Base-by-base conservation (phyloP, 1,284 basidiomycete genomes). In the Taiwanofungus camphoratus region DNA sequence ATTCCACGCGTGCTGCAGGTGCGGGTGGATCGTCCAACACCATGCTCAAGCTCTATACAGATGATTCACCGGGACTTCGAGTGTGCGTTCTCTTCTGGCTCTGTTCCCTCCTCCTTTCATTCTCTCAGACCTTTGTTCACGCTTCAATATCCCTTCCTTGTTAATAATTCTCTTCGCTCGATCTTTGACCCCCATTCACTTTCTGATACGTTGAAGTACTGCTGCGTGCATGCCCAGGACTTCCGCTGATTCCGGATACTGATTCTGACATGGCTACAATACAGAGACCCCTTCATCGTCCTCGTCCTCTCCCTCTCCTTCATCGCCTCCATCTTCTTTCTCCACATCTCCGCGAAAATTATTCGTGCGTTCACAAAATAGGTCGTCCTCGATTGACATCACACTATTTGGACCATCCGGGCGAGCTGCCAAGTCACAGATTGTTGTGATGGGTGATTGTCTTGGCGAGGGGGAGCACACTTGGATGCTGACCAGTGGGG, bases 271-370 rank as follows among this genome's bases (percentile, higher is more conserved):
- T n/a, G n/a, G n/a, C n/a, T n/a, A n/a, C n/a, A n/a, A n/a, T 52
- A 27, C 60, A 97, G 93, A 53, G 95, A 99, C 69, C 95, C 95
- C 5, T 97, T 94, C 70, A 94, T 98, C 55, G 94, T 98, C 52
- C 83, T 98, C 49, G 90, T 98, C 52, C 83, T 99, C 32, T 96
- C 95, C 19, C 81, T 99, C 49, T 92, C 92, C 24, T 99, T 99
- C 77, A 97, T 99, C 68, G 93, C 86, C 45, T 96, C 92, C 46
- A 97, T 99, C 63, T 97, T 99, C 78, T 92, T 94, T 81, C 87
- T 99, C 36, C 95, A 99, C 69, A 95, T 99, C 64, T 87, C 92
- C 44, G 92, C 92, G 58, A 97, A 97, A 73, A 71, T 96, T 62
- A 91, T 95, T 63, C 82, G 91, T 53, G 79, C 82, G 42, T 91